Percentiles rank a stretch among this genome's conserved stretches.
Evolutionary conservation across 495 filamentous ascomycete species (phyloP).

Genomic region (Penicillium odoratum): DNA sequence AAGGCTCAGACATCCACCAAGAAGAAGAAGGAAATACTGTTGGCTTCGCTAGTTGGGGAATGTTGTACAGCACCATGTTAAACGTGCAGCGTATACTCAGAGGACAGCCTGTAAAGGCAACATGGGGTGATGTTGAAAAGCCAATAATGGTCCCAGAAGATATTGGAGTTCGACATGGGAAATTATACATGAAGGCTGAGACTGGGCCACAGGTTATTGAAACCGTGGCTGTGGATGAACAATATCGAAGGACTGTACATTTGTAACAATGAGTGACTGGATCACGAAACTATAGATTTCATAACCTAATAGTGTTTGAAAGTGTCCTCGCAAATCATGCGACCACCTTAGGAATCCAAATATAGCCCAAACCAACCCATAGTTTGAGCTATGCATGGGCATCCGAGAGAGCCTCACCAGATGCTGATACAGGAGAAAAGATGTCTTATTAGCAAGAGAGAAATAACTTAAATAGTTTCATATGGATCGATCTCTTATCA

Average conservation of each 20-base stretch:
- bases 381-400: too few relatives aligned
- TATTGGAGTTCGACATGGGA: background rate
- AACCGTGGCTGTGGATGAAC: background rate
- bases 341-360: background rate
- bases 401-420: too few relatives aligned
- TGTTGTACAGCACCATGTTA: conserved; percentile 51
- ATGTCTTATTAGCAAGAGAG: too few relatives aligned
- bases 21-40: background rate
- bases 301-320: background rate
- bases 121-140: conserved; percentile 21
- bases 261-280: background rate
- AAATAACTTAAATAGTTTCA: too few relatives aligned
- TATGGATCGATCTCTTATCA: too few relatives aligned
- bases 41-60: conserved; percentile 6
- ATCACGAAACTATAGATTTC: background rate
- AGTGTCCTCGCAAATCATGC: too few relatives aligned
- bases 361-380: too few relatives aligned
- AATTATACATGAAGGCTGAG: background rate
- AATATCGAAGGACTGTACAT: background rate
- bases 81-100: conserved; percentile 35
- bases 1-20: conserved; percentile 16
- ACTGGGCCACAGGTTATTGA: background rate
- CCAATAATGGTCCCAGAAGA: background rate
- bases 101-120: conserved; percentile 21
- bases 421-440: too few relatives aligned